Base-by-base conservation (phyloP, 176 grass and related monocot genomes). In the Calamus simplicifolius region DNA sequence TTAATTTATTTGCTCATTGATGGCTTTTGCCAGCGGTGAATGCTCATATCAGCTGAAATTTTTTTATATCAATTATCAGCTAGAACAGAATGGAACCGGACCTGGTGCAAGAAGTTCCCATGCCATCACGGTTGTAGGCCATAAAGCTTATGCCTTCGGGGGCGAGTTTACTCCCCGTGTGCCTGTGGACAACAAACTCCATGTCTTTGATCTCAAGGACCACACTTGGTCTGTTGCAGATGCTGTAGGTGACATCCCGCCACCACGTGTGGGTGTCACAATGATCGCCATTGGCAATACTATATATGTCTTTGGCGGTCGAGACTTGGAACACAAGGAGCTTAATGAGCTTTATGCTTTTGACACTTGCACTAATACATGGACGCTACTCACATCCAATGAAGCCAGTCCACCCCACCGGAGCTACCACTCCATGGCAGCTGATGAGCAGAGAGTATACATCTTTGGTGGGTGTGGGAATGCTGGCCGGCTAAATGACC, bases 101-200 rank as follows among this genome's bases (percentile, higher is more conserved):
- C 85, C 85, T 23, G 85, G 90, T 29, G 85, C 85, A 48, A 70
- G 90, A 60, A 95, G 90, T 64, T 89, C 90, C 43, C 90, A 95
- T 69, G 79, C 82, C 54, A 81, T 95, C 68, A 76, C 82, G 2
- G 19, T 95, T 16, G 76, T 86, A 3, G 82, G 80, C 6, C 63
- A 54, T 28, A 89, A 77, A 57, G 85, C 82, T n/a, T 95, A 89
- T 29, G 65, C 82, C 10, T 95, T 89, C 16, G 90, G 90, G 48
- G 90, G 90, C 10, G 90, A 95, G 85, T 89, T 89, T 82, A 86
- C 76, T 17, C 85, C 85, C 10, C 90, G 85, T 30, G 63, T 86
- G 5, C 85, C 85, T 8, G 85, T 95, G 18, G 90, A 95, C 85
- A 95, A 70, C 82, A 79, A 77, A 35, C 83, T 95, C 75, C 84